Conservation (phyloP, 1,284 basidiomycete species). For the Xerocomus minutiporus region DNA sequence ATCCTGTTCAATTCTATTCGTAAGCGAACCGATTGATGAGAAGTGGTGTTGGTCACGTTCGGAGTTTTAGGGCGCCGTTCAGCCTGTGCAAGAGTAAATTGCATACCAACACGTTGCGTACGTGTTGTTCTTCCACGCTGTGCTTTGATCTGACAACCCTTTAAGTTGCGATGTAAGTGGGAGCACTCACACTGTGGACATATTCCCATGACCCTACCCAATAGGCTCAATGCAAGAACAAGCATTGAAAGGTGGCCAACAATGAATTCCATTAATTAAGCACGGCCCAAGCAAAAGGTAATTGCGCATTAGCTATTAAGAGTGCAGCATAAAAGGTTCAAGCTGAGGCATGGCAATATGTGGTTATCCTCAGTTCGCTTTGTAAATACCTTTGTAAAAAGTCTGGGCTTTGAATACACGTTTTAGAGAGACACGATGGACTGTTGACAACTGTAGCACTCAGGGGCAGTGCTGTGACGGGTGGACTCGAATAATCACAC, state of each 20-base stretch:
- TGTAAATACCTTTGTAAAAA: slow-evolving; percentile 1
- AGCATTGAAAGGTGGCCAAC: slow-evolving; percentile 1
- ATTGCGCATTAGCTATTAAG: not conserved
- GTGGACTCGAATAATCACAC: slow-evolving; percentile 6
- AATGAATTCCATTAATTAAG: not conserved
- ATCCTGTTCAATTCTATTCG: slow-evolving; percentile 7
- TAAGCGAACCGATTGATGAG: not conserved
- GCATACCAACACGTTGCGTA: slow-evolving; percentile 8
- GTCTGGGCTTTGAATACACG: not conserved
- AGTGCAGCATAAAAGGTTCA: not conserved
- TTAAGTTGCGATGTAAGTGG: slow-evolving; percentile 9
- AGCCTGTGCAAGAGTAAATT: slow-evolving; percentile 14
- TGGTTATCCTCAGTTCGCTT: not conserved
- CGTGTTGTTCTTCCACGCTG: not conserved
- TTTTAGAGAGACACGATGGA: not conserved
- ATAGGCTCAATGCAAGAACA: slow-evolving; percentile 11
- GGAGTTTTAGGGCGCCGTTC: slow-evolving; percentile 5
- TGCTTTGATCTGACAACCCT: slow-evolving; percentile 1
- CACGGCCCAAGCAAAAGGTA: not conserved
- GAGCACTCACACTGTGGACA: not conserved
- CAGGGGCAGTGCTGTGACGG: slow-evolving; percentile 6
- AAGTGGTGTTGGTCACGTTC: not conserved
- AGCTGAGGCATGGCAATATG: not conserved
- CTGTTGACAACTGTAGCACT: not conserved
- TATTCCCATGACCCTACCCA: not conserved